These are phyloP conservation scores for Euphorbia lathyris DNA, from an alignment of 345 rosid species.

Conservation along the genomic window DNA sequence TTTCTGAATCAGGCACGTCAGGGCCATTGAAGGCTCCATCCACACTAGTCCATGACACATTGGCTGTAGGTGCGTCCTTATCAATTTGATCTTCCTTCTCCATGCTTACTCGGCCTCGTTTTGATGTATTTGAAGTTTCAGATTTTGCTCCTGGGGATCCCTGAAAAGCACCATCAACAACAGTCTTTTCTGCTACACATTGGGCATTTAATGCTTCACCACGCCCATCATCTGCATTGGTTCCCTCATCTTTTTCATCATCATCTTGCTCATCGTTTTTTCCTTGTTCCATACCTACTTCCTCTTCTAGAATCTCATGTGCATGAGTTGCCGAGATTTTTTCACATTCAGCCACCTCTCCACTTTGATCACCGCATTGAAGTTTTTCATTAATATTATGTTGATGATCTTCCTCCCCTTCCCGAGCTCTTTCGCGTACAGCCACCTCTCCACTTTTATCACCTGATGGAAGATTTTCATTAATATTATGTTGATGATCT, in stretches of 20 bases:
- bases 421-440: no score
- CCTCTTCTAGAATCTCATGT: constrained; percentile 7
- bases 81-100: constrained; percentile 10
- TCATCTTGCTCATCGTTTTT: constrained; percentile 8
- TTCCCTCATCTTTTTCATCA: constrained; percentile 6
- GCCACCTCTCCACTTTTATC: no score
- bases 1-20: constrained; percentile 20
- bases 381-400: neutral
- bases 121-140: neutral
- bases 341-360: constrained; percentile 7
- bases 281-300: constrained; percentile 15
- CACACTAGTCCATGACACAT: neutral
- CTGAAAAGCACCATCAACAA: constrained; percentile 2
- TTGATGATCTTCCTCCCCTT: constrained; percentile 2
- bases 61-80: constrained; percentile 10
- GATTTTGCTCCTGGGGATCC: neutral
- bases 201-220: neutral
- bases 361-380: neutral
- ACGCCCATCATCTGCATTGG: constrained; percentile 1
- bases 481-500: neutral
- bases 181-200: constrained; percentile 10
- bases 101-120: neutral
- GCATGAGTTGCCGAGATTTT: neutral
- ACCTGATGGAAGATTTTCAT: neutral
- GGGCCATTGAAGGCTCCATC: constrained; percentile 4